Percentiles rank a stretch among this genome's conserved stretches.
Conservation (phyloP, 2,329 filamentous ascomycete genomes). For the Xenoacremonium recifei region DNA sequence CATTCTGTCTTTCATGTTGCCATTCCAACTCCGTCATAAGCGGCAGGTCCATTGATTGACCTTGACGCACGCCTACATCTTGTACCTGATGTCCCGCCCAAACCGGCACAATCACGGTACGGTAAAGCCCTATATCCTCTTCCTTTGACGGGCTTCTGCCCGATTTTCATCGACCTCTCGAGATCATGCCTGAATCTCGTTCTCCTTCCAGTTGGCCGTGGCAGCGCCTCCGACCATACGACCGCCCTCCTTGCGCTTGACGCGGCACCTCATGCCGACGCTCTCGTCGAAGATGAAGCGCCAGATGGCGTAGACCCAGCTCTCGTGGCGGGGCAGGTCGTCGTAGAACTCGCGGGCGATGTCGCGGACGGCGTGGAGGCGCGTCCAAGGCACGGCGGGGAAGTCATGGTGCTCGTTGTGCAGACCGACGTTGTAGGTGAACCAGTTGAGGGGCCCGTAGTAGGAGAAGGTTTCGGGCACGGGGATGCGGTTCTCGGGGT, state of each 20-base stretch:
- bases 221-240: constrained; percentile 52
- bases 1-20: constrained; percentile 2
- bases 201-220: constrained; percentile 58
- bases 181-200: constrained; percentile 62
- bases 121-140: neutral
- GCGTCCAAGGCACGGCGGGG: constrained; percentile 92
- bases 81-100: too few species aligned
- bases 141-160: neutral
- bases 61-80: too few species aligned
- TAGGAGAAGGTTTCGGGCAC: constrained; percentile 96
- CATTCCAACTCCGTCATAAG: neutral
- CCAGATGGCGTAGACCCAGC: constrained; percentile 93
- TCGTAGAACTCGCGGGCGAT: constrained; percentile 92
- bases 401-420: constrained; percentile 99
- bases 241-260: constrained; percentile 84
- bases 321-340: constrained; percentile 79
- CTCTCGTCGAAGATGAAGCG: constrained; percentile 90
- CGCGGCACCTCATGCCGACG: constrained; percentile 86
- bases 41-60: constrained; percentile 1
- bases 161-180: neutral
- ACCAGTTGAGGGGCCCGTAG: constrained; percentile 86
- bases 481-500: constrained; percentile 60
- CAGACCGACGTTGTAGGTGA: constrained; percentile 96
- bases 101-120: too few species aligned
- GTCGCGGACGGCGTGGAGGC: constrained; percentile 71